A percentile compares a stretch with the other conserved stretches of the same genome.
Evolutionary conservation across 2,329 filamentous ascomycete genomes (phyloP).

Genomic region (Neobulgaria alba): DNA sequence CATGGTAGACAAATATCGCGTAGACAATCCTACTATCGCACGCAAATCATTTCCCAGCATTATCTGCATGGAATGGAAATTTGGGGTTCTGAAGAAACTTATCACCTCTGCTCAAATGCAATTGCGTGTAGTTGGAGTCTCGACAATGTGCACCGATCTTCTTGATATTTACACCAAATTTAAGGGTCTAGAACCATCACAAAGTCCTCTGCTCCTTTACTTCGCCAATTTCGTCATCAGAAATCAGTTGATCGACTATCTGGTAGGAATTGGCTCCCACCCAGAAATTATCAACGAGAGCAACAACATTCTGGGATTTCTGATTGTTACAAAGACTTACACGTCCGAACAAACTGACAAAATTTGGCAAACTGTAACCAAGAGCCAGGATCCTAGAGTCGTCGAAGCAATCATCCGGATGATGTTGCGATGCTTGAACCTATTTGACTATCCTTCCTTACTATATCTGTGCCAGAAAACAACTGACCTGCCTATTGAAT

Average conservation of each 20-base stretch:
- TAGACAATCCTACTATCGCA: conserved; percentile 27
- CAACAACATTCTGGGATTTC: conserved; percentile 77
- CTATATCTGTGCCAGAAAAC: conserved; percentile 66
- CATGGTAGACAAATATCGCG: conserved; percentile 20
- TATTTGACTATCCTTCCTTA: conserved; percentile 42
- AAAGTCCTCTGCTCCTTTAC: conserved; percentile 52
- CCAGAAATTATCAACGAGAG: conserved; percentile 79
- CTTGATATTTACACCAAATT: conserved; percentile 55
- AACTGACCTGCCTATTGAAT: conserved; percentile 50
- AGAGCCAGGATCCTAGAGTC: conserved; percentile 77
- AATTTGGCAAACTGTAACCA: conserved; percentile 75
- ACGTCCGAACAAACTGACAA: conserved; percentile 62
- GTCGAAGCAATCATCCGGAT: conserved; percentile 70
- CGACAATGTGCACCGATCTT: conserved; percentile 63
- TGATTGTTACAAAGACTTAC: conserved; percentile 72
- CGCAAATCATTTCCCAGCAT: conserved; percentile 36
- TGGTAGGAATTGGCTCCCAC: conserved; percentile 85
- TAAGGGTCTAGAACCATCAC: conserved; percentile 26
- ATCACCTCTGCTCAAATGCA: conserved; percentile 86
- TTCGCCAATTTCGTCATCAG: conserved; percentile 61
- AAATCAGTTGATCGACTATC: conserved; percentile 71
- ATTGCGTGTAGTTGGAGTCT: conserved; percentile 69
- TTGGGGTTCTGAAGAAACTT: conserved; percentile 59
- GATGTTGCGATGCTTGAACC: conserved; percentile 39
- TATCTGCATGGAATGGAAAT: conserved; percentile 57